These are phyloP conservation scores for Yamadazyma membranifaciens DNA, from an alignment of 1,139 yeast species.

Conservation along the genomic window DNA sequence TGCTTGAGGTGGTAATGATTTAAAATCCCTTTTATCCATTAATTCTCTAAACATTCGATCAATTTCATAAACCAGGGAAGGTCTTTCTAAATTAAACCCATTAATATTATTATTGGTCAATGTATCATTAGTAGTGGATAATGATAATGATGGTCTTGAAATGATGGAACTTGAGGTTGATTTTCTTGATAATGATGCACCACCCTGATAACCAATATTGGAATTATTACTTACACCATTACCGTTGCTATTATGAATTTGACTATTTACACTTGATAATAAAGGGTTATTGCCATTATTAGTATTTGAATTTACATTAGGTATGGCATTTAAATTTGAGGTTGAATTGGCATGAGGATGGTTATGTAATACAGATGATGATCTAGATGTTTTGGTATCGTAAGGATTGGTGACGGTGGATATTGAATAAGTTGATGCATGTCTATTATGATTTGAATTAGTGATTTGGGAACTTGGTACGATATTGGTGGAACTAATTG, in stretches of 20 bases:
- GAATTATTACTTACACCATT: neutral
- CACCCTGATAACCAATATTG: conserved; percentile 10
- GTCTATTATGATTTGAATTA: conserved; percentile 36
- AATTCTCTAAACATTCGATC: conserved; percentile 66
- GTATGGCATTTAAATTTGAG: conserved; percentile 1
- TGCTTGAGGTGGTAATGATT: conserved; percentile 74
- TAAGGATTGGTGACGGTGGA: conserved; percentile 31
- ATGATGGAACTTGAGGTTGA: conserved; percentile 27
- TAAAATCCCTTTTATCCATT: conserved; percentile 81
- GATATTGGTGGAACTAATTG: conserved; percentile 18
- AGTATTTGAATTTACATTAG: conserved; percentile 1
- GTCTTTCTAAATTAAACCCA: conserved; percentile 47
- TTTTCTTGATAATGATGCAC: conserved; percentile 19
- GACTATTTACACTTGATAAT: neutral
- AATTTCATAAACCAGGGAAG: conserved; percentile 57
- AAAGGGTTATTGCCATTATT: neutral
- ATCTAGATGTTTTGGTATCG: conserved; percentile 22
- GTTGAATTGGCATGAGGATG: neutral
- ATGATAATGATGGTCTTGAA: conserved; percentile 30
- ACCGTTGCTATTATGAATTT: neutral
- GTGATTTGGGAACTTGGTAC: conserved; percentile 33
- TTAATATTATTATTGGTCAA: conserved; percentile 14
- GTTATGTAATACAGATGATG: conserved; percentile 4
- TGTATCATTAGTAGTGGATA: conserved; percentile 21
- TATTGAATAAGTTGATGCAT: conserved; percentile 41